Evolutionary conservation across 495 filamentous ascomycete species (phyloP).

Genomic region (Penicillium salamii): DNA sequence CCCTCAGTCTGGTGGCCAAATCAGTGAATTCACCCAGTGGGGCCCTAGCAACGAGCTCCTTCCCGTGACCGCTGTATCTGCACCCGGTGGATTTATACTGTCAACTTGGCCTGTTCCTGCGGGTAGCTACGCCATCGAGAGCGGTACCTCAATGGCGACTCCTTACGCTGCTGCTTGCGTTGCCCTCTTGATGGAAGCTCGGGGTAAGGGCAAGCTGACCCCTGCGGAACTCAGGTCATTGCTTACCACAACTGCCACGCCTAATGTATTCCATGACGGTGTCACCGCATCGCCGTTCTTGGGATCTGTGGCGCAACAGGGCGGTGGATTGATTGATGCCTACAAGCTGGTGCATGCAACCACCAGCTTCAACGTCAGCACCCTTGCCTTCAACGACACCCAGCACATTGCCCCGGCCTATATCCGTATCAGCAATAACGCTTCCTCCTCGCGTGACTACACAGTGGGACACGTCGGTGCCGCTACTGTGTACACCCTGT

Average conservation of each 20-base stretch:
- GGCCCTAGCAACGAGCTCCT: conserved; percentile 55
- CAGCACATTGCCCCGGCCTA: conserved; percentile 44
- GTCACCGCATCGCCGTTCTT: conserved; percentile 33
- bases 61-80: conserved; percentile 51
- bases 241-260: conserved; percentile 36
- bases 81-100: conserved; percentile 54
- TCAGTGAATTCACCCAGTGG: conserved; percentile 54
- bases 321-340: conserved; percentile 54
- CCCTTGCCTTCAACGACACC: conserved; percentile 58
- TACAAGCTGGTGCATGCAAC: conserved; percentile 54
- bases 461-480: conserved; percentile 29
- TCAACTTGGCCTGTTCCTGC: conserved; percentile 52
- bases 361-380: conserved; percentile 42
- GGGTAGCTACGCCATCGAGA: conserved; percentile 38
- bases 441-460: conserved; percentile 43
- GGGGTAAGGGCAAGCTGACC: conserved; percentile 39
- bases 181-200: conserved; percentile 46
- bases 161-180: conserved; percentile 54
- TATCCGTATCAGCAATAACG: conserved; percentile 53
- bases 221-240: conserved; percentile 30
- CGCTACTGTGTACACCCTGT: conserved; percentile 27
- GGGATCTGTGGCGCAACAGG: conserved; percentile 56
- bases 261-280: conserved; percentile 49
- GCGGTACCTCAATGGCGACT: conserved; percentile 56
- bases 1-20: conserved; percentile 20